A percentile compares a stretch with the other conserved stretches of the same genome.
phyloP scores from a whole-genome alignment of 306 rosid species.

The Cicer bijugum region DNA sequence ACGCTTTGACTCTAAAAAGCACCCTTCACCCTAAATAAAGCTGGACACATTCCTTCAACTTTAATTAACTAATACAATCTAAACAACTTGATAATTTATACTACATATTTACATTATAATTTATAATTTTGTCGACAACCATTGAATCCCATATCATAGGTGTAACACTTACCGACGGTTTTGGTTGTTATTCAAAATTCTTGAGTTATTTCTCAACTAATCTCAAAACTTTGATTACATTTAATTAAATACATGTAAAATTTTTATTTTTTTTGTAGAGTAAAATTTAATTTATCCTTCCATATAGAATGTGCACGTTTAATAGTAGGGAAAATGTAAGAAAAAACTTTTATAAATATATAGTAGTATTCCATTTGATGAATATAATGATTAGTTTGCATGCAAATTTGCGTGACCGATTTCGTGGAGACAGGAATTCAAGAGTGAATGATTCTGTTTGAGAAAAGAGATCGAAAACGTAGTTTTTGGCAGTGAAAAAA shows the following conservation, averaged over 20 bases:
- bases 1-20: constrained; percentile 41
- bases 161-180: too few relatives aligned
- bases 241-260: too few relatives aligned
- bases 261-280: too few relatives aligned
- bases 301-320: too few relatives aligned
- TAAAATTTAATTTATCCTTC: too few relatives aligned
- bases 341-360: constrained; percentile 18
- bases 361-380: constrained; percentile 39
- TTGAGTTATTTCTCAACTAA: too few relatives aligned
- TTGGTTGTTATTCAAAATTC: too few relatives aligned
- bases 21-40: constrained; percentile 3
- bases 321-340: neutral
- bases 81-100: too few relatives aligned
- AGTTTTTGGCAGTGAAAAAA: constrained; percentile 55
- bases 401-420: constrained; percentile 71
- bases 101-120: too few relatives aligned
- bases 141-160: too few relatives aligned
- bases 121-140: too few relatives aligned
- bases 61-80: neutral
- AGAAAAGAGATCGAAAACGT: constrained; percentile 45
- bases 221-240: too few relatives aligned
- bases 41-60: constrained; percentile 37
- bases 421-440: constrained; percentile 81
- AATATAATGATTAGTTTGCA: constrained; percentile 53
- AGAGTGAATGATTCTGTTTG: constrained; percentile 60